These are phyloP conservation scores for Eucalyptus virginea DNA, from an alignment of 345 rosid genomes.

Conservation along the genomic window DNA sequence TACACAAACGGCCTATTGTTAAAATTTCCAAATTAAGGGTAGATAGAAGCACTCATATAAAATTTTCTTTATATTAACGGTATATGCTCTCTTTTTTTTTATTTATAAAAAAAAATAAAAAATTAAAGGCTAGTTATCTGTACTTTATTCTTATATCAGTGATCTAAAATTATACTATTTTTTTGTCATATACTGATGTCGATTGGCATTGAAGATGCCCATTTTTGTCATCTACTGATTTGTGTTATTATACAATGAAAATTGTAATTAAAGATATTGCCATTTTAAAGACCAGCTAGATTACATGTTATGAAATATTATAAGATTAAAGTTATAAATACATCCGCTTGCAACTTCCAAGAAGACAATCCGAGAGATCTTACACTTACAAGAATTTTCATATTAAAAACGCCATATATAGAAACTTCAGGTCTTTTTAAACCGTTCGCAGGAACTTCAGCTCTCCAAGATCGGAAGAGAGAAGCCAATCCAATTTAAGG, in stretches of 20 bases:
- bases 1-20: neutral
- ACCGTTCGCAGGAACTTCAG: neutral
- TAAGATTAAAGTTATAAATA: neutral
- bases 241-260: neutral
- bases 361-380: neutral
- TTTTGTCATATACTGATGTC: neutral
- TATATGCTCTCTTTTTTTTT: neutral
- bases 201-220: neutral
- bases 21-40: neutral
- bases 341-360: neutral
- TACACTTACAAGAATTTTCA: neutral
- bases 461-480: neutral
- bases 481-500: neutral
- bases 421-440: neutral
- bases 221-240: neutral
- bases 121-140: neutral
- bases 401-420: neutral
- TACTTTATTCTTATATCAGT: neutral
- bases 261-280: neutral
- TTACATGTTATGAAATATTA: neutral
- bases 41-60: neutral
- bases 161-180: neutral
- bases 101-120: too few species aligned
- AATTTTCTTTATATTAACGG: neutral
- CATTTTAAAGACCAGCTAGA: neutral